Evolutionary conservation across 192 early-diverging fungal genomes (phyloP), one percentile per base, ranked within the genome.

Genomic region (Podila minutissima): DNA sequence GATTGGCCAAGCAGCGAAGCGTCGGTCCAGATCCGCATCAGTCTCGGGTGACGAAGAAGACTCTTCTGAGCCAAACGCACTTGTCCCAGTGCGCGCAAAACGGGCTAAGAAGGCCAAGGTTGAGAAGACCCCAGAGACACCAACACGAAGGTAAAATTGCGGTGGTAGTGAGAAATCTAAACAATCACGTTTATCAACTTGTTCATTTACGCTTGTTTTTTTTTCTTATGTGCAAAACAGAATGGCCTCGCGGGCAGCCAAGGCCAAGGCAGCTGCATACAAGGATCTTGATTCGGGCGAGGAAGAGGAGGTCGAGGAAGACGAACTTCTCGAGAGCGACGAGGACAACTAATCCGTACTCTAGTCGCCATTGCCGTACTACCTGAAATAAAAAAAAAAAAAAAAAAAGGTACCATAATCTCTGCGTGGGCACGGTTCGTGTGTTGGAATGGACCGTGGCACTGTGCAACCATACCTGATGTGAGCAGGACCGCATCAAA

Each of bases 241-340:
- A 61, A 81, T 81, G 77, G 77, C 77, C 8, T 73, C 71, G 2
- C 61, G 77, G 29, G 77, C 71, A 7, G 77, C 71, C 7, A 81
- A 81, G 51, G 53, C 61, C 12, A 81, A 68, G 53, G 28, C 70
- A 9, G 12, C 68, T 3, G 55, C 26, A 2, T 71, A 78, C 50
- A 71, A 58, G 38, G 75, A 79, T 33, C 32, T 48, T 11, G 66
- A 60, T 1, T 67, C 20, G 7, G 55, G 57, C 22, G 71, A 81
- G 24, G 74, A 38, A 19, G 68, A 62, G 37, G 31, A n/a, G 1
- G 75, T 71, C 2, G 76, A 41, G 20, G 22, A 41, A 28, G 22
- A 53, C 5, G 29, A 26, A 6, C n/a, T 38, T 33, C 32, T 19
- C 2, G 38, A 46, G 41, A 46, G 41, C 15, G 41, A 46, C 41